Conservation (phyloP, 2,329 filamentous ascomycete genomes). For the Ophiostoma perfectum region DNA sequence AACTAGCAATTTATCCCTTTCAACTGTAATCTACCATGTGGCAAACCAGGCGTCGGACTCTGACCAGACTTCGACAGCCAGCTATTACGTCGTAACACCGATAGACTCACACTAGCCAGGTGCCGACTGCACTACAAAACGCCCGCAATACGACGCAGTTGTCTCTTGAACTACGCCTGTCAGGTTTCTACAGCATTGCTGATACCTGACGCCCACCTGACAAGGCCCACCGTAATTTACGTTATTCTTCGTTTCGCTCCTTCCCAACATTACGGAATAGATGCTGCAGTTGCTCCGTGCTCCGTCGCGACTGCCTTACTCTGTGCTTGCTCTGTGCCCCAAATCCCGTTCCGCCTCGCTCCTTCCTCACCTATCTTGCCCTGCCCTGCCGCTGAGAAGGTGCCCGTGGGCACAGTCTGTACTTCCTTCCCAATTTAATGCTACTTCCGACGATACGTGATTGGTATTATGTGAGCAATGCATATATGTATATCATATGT, state of each 20-base stretch:
- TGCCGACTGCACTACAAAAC: background rate
- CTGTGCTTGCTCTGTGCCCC: background rate
- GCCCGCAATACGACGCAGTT: background rate
- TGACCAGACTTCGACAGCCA: background rate
- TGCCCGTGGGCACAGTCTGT: background rate
- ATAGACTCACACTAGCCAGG: background rate
- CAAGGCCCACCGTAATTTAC: too few species aligned
- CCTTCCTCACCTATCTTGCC: background rate
- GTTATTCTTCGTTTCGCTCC: background rate
- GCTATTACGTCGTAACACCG: background rate
- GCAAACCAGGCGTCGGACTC: background rate
- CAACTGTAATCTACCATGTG: constrained; percentile 6
- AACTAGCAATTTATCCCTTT: background rate
- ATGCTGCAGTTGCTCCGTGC: constrained; percentile 3
- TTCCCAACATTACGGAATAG: constrained; percentile 4
- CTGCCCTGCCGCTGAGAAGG: background rate
- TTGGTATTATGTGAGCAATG: background rate
- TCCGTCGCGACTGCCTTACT: background rate
- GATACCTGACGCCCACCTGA: background rate
- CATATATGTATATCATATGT: background rate
- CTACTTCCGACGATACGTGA: background rate
- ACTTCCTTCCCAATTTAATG: background rate
- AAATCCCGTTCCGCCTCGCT: background rate
- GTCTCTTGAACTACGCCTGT: too few species aligned
- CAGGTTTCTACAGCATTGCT: background rate